Conservation (phyloP, 495 filamentous ascomycete species). For the Echria macrotheca region DNA sequence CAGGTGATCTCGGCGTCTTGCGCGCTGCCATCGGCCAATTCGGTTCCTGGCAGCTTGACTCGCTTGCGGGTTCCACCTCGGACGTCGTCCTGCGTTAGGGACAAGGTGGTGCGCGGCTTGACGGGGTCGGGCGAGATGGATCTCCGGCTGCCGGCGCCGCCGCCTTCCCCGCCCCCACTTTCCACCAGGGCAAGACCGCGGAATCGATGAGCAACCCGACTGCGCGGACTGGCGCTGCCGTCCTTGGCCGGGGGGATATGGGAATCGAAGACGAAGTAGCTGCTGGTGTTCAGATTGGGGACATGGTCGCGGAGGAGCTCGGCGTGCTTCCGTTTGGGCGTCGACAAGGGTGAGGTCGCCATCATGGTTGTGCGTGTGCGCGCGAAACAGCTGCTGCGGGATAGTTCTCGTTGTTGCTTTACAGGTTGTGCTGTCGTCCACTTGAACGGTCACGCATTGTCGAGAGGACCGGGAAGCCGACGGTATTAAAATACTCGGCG, state of each 20-base stretch:
- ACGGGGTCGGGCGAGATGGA: slow-evolving; percentile 18
- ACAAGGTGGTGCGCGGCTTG: slow-evolving; percentile 10
- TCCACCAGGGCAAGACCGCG: slow-evolving; percentile 51
- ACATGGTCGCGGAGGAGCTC: slow-evolving; percentile 23
- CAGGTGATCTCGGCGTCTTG: background rate
- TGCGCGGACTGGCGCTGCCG: slow-evolving; percentile 53
- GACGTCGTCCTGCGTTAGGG: slow-evolving; percentile 21
- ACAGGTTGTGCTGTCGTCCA: no score
- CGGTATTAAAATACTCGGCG: no score
- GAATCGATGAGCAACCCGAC: slow-evolving; percentile 59
- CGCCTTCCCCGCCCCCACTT: slow-evolving; percentile 39
- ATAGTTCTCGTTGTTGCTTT: no score
- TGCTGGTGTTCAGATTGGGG: slow-evolving; percentile 13
- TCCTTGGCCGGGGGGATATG: slow-evolving; percentile 29
- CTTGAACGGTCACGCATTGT: no score
- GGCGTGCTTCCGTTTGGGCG: slow-evolving; percentile 46
- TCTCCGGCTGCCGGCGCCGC: slow-evolving; percentile 25
- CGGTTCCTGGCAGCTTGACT: slow-evolving; percentile 25
- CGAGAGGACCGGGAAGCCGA: no score
- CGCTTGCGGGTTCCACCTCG: slow-evolving; percentile 32
- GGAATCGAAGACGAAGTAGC: slow-evolving; percentile 35
- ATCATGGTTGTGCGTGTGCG: slow-evolving; percentile 17
- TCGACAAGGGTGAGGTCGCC: slow-evolving; percentile 26
- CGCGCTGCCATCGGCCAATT: slow-evolving; percentile 16
- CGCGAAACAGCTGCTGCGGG: no score